These are phyloP conservation scores for Ophiocordyceps sinensis DNA, from an alignment of 2,329 filamentous ascomycete genomes.

Conservation along the genomic window DNA sequence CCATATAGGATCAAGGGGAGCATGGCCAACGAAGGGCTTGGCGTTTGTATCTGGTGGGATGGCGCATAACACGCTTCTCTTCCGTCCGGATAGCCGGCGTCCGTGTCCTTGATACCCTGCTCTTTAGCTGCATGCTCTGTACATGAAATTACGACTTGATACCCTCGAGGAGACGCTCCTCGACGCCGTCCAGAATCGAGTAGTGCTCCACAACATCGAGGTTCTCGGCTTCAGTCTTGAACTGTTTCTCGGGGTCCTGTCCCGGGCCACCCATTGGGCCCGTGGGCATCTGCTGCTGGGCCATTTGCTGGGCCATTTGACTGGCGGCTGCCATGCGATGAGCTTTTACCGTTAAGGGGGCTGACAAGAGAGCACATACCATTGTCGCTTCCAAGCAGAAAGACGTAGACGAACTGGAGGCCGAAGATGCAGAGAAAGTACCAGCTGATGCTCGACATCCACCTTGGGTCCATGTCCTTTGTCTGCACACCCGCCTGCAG, in stretches of 20 bases:
- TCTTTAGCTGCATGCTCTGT: not conserved
- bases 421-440: slow-evolving; percentile 98
- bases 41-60: slow-evolving; percentile 52
- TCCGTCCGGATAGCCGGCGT: not conserved
- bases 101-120: not conserved
- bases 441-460: slow-evolving; percentile 98
- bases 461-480: slow-evolving; percentile 88
- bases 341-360: slow-evolving; percentile 1
- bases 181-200: slow-evolving; percentile 78
- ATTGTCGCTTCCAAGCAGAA: slow-evolving; percentile 90
- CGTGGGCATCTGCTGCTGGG: slow-evolving; percentile 37
- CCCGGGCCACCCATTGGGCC: slow-evolving; percentile 69
- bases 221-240: slow-evolving; percentile 85
- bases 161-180: slow-evolving; percentile 61
- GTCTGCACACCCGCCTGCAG: slow-evolving; percentile 93
- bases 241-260: slow-evolving; percentile 91
- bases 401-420: slow-evolving; percentile 92
- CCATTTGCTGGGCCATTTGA: slow-evolving; percentile 86
- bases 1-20: slow-evolving; percentile 56
- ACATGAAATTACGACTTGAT: slow-evolving; percentile 22
- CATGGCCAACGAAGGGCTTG: slow-evolving; percentile 49
- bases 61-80: not conserved
- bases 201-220: slow-evolving; percentile 88
- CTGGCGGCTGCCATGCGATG: slow-evolving; percentile 51
- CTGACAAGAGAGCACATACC: slow-evolving; percentile 40